Evolutionary conservation across 2,329 filamentous ascomycete genomes (phyloP), one percentile per base, ranked within the genome.

Genomic region (Alternaria solani): DNA sequence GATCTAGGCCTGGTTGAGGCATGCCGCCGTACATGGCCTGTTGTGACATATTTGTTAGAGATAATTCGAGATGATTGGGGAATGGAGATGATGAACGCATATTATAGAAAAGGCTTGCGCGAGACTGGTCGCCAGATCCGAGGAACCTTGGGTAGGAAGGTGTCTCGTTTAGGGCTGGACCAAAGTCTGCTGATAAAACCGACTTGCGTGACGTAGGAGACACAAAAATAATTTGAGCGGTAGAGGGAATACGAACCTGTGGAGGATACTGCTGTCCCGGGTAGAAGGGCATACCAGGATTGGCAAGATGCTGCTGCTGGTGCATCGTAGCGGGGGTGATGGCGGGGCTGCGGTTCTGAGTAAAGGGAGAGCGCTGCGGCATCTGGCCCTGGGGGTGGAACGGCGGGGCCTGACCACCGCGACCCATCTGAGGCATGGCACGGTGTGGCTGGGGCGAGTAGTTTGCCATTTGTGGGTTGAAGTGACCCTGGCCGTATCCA

Each of bases 11-110:
- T 41, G 82, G 82, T 14, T 84, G 85, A 51, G 85, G 85, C 72
- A 83, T 90, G 56, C 82, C 46, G 23, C 46, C 83, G 62, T 81
- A 82, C 76, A 85, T 88, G 64, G 82, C 85, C 89, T 94, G 91
- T 75, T 86, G 82, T 81, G 86, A 86, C 70, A 85, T 80, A 57
- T 77, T 67, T 74, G 87, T 93, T 84, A 94, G 90, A 87, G 86
- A 85, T 66, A 86, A 85, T 78, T 94, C 90, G 85, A 90, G 34
- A 36, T 16, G 5, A 16, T 12, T 92, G 67, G 88, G 85, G 73
- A 87, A 87, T 73, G 88, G 87, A 61, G 90, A 90, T 26, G 48
- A 16, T 11, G 38, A n/a, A 23, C 26, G 9, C 26, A 32, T 38
- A 23, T 30, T 12, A 9, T 28, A 38, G 11, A 34, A 28, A 55